Evolutionary conservation across 1,139 yeast species (phyloP).

Genomic region (Saccharomycopsis crataegensis): DNA sequence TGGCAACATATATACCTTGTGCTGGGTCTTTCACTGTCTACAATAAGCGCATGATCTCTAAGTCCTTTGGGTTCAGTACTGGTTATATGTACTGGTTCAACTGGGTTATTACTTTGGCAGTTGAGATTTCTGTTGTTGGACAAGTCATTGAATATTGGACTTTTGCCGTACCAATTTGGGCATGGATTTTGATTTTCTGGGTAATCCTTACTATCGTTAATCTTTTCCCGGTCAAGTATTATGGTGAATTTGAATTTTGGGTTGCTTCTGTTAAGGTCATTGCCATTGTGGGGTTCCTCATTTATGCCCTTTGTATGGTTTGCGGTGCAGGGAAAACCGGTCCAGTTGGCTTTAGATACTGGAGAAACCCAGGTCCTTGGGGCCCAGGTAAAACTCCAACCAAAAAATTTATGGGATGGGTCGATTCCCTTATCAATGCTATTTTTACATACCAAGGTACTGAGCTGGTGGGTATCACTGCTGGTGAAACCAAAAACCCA

Average conservation of each 20-base stretch:
- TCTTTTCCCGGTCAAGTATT: conserved; percentile 54
- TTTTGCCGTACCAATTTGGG: conserved; percentile 55
- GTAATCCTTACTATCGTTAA: conserved; percentile 45
- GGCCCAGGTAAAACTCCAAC: conserved; percentile 49
- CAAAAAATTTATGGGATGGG: conserved; percentile 72
- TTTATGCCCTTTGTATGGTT: conserved; percentile 64
- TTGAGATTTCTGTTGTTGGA: conserved; percentile 77
- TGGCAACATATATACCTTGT: conserved; percentile 67
- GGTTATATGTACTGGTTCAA: conserved; percentile 86
- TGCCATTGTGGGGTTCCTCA: conserved; percentile 65
- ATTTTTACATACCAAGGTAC: conserved; percentile 81
- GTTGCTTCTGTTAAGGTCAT: conserved; percentile 62
- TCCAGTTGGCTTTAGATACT: conserved; percentile 77
- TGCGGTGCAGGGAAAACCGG: conserved; percentile 71
- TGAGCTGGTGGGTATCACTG: conserved; percentile 81
- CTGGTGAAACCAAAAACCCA: conserved; percentile 84
- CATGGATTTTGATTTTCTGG: conserved; percentile 69
- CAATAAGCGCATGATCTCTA: conserved; percentile 46
- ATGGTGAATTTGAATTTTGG: conserved; percentile 70
- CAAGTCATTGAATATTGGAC: conserved; percentile 77
- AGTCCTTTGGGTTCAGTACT: conserved; percentile 68
- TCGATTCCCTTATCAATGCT: conserved; percentile 59
- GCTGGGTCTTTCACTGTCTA: conserved; percentile 58
- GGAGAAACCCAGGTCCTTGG: conserved; percentile 92
- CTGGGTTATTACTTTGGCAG: conserved; percentile 81